Evolutionary conservation across 768 basidiomycete species (phyloP).

Genomic region (Panus rudis): DNA sequence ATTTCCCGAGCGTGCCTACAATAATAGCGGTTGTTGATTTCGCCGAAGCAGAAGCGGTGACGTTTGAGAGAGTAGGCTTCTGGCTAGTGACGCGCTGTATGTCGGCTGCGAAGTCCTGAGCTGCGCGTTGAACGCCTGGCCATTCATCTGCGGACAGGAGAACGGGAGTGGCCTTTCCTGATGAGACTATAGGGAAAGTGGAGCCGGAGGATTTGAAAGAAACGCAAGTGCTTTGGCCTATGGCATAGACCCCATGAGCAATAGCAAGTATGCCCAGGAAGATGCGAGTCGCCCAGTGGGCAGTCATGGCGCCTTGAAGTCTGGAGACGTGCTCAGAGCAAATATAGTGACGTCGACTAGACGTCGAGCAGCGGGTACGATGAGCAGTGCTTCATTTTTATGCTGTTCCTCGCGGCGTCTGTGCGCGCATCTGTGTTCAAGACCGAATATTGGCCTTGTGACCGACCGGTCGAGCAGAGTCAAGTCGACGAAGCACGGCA

Average conservation of each 20-base stretch:
- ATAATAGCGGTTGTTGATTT: constrained; percentile 42
- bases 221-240: constrained; percentile 45
- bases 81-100: constrained; percentile 53
- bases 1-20: constrained; percentile 57
- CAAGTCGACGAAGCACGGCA: no score
- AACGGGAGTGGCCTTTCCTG: constrained; percentile 40
- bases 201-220: constrained; percentile 29
- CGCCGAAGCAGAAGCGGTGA: constrained; percentile 23
- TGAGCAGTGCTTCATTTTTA: no score
- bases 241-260: constrained; percentile 25
- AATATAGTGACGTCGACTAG: no score
- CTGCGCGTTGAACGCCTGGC: constrained; percentile 57
- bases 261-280: constrained; percentile 15
- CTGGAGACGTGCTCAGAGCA: no score
- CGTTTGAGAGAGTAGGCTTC: constrained; percentile 44
- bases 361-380: no score
- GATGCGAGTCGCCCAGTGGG: no score
- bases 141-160: constrained; percentile 50
- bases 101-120: constrained; percentile 52
- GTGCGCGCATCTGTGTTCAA: no score
- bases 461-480: no score
- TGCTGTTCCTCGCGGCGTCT: no score
- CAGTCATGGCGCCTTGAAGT: no score
- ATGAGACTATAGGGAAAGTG: constrained; percentile 38
- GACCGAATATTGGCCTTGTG: no score